Conservation (phyloP, 2,329 filamentous ascomycete genomes). For the Myrmaecium sp. region DNA sequence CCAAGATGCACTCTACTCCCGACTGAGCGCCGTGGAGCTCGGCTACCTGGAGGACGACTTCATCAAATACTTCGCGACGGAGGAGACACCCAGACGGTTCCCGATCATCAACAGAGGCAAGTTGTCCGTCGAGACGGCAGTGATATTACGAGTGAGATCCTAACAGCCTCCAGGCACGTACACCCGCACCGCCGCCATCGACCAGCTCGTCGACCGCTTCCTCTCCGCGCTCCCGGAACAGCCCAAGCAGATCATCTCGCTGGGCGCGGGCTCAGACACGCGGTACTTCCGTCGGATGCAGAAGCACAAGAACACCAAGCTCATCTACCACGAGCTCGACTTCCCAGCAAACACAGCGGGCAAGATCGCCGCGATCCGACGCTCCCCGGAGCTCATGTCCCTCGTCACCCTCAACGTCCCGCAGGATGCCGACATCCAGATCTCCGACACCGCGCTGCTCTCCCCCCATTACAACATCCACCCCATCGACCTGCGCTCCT, state of each 20-base stretch:
- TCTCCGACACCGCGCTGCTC: conserved; percentile 26
- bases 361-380: conserved; percentile 37
- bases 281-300: conserved; percentile 61
- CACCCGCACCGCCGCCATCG: conserved; percentile 68
- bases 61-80: conserved; percentile 50
- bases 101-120: conserved; percentile 83
- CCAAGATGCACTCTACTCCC: conserved; percentile 74
- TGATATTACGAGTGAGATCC: background rate
- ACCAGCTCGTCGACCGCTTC: conserved; percentile 59
- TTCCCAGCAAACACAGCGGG: conserved; percentile 56
- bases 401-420: conserved; percentile 15
- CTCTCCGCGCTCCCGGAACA: conserved; percentile 28
- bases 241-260: conserved; percentile 65
- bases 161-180: conserved; percentile 57
- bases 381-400: conserved; percentile 8
- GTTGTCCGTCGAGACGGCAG: background rate
- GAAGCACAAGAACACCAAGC: conserved; percentile 20
- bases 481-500: conserved; percentile 48
- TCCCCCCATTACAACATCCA: conserved; percentile 37
- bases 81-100: conserved; percentile 44
- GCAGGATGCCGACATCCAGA: conserved; percentile 14
- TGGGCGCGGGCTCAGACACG: conserved; percentile 90
- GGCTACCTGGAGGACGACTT: conserved; percentile 77
- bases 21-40: conserved; percentile 70
- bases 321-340: conserved; percentile 86